phyloP scores from a whole-genome alignment of 2,329 filamentous ascomycete genomes.

The Boeremia exigua region DNA sequence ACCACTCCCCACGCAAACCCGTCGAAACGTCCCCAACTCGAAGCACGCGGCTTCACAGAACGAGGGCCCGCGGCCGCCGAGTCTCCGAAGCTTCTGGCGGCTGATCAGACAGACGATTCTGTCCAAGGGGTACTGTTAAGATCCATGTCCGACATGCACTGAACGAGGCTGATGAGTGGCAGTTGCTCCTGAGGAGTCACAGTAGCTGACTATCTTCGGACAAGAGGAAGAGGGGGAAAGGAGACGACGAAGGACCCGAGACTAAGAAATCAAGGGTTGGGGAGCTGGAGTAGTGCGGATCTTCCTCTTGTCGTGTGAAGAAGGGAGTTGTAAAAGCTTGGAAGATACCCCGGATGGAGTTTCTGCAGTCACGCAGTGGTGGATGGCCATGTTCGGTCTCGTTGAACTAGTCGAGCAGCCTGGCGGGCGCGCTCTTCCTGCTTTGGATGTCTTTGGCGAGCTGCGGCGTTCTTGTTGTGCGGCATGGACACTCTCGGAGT shows the following conservation, averaged over 20 bases:
- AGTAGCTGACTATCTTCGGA: slow-evolving; percentile 21
- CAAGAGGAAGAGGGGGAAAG: slow-evolving; percentile 17
- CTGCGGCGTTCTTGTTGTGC: neutral
- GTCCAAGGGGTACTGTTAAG: slow-evolving; percentile 56
- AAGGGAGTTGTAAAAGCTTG: neutral
- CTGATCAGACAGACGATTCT: slow-evolving; percentile 68
- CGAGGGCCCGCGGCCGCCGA: slow-evolving; percentile 64
- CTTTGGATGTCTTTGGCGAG: slow-evolving; percentile 1
- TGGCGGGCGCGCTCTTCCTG: neutral
- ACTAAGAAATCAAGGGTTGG: slow-evolving; percentile 10
- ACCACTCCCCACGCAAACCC: slow-evolving; percentile 7
- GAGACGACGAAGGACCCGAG: neutral
- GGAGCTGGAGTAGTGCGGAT: slow-evolving; percentile 4
- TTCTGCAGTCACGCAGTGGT: neutral
- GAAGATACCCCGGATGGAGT: slow-evolving; percentile 2
- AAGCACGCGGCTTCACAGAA: slow-evolving; percentile 71
- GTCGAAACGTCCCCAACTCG: slow-evolving; percentile 57
- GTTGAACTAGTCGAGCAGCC: neutral
- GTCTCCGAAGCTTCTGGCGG: slow-evolving; percentile 65
- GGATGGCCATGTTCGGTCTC: neutral
- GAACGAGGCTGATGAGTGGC: slow-evolving; percentile 11
- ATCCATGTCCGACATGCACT: slow-evolving; percentile 15
- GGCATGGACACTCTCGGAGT: neutral
- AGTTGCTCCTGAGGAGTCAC: slow-evolving; percentile 20
- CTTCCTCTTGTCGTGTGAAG: slow-evolving; percentile 12